Evolutionary conservation across 495 filamentous ascomycete genomes (phyloP), one percentile per base, ranked within the genome.

Genomic region (Xylaria longipes): DNA sequence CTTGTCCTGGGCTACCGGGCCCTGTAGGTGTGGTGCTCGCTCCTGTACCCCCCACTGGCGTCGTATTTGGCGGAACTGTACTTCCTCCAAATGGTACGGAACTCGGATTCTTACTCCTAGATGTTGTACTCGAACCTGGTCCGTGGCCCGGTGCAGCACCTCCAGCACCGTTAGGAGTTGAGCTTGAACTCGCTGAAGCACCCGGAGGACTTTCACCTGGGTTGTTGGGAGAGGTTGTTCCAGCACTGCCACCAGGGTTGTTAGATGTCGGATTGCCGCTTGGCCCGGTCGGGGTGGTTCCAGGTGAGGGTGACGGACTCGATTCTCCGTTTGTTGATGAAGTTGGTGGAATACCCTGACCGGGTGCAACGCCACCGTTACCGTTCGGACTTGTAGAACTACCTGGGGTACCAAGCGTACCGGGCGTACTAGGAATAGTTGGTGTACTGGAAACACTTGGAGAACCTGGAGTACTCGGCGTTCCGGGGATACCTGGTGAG

Each of bases 71-170:
- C 15, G 58, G 35, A 57, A 27, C 58, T 14, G 72, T 33, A 54
- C 54, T 72, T 31, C 43, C 68, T 25, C 71, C 70, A 7, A 71
- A 20, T 0, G 68, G 68, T 35, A 60, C 52, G 20, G 65, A 63
- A 29, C 65, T 56, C 35, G 72, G 67, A 22, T 39, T 78, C 46
- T 70, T 35, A 50, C 48, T 52, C 27, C 61, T 64, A n/a, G 60
- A 14, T 31, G 37, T 66, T n/a, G 71, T 72, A 33, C 62, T 68
- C 25, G 70, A 43, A 48, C 56, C 58, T 15, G 61, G 41, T 60
- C 72, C 72, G 45, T 69, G 71, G 22, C 57, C 58, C 14, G 74
- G 67, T 5, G 71, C 61, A 35, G 25, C 64, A 20, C 70, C 70
- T 7, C 71, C 71, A 62, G 63, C 52, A 20, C 72, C 68, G 33